Conservation (phyloP, 345 rosid species). For the Populus nigra region DNA sequence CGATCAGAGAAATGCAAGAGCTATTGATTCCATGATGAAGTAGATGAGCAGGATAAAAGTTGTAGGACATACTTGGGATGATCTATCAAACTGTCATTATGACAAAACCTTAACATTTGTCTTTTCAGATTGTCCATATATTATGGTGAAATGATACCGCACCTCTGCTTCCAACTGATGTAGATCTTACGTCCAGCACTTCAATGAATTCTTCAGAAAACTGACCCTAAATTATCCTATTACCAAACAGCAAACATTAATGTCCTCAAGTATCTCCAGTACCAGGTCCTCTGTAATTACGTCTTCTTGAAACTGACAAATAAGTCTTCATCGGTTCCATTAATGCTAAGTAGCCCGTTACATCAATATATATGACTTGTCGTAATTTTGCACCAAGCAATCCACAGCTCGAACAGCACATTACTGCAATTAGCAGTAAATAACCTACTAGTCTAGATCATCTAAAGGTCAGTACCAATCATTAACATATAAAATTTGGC, state of each 20-base stretch:
- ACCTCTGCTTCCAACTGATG: not conserved
- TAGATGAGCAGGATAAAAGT: conserved; percentile 41
- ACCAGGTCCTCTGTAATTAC: conserved; percentile 11
- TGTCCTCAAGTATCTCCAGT: conserved; percentile 9
- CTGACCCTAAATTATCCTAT: not conserved
- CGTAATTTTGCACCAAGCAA: not conserved
- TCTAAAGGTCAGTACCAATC: conserved; percentile 19
- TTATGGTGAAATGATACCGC: conserved; percentile 29
- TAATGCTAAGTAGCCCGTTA: not conserved
- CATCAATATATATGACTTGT: not conserved
- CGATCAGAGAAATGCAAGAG: conserved; percentile 43
- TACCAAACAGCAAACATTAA: not conserved
- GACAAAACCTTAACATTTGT: conserved; percentile 97
- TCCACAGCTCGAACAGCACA: not conserved
- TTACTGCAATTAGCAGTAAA: not conserved
- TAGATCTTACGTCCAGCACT: conserved; percentile 4
- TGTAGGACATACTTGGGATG: conserved; percentile 49
- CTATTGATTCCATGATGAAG: conserved; percentile 36
- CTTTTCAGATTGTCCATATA: conserved; percentile 78
- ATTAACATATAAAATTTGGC: conserved; percentile 11
- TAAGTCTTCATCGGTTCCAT: not conserved
- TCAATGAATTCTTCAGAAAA: not conserved
- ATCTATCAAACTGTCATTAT: conserved; percentile 54
- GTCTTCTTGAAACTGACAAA: conserved; percentile 11
- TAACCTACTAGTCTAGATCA: not conserved